Base-by-base conservation (phyloP, 2,329 filamentous ascomycete genomes). In the Kalmusia sp. region DNA sequence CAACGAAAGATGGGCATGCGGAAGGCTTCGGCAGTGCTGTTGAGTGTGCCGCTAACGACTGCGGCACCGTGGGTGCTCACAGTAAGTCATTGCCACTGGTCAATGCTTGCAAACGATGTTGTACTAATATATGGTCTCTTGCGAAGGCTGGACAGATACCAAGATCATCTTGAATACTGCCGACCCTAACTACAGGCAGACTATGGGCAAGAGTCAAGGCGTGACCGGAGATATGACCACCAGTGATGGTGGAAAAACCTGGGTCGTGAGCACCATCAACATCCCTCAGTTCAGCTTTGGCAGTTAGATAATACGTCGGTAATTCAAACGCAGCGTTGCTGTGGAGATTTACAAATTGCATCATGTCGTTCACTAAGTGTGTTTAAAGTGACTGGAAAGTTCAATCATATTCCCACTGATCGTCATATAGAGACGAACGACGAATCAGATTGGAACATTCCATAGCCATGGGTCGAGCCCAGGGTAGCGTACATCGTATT, bases 11-110 rank as follows among this genome's bases (percentile, higher is more conserved):
- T 52, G 77, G 72, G 21, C 60, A 76, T 6, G 77, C 77, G 3
- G 59, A 73, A 65, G 77, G 77, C 57, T 80, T 76, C 71, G 78
- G 77, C 2, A 76, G 72, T 33, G 71, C 77, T 0, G 73, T 80
- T 51, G 75, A 79, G 53, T 78, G 77, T 40, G 71, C 70, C 1
- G 69, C 63, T 31, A 56, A 65, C 4, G 67, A 77, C 51, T 78
- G 77, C 59, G 76, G 77, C 15, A 77, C 71, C 30, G 65, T 79
- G 25, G 64, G 67, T 22, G 72, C 73, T 22, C 77, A 79, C 54
- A 52, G 49, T n/a, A 34, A 34, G 31, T 34, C n/a, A 12, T 34
- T 34, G n/a, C n/a, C n/a, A n/a, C n/a, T n/a, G n/a, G n/a, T n/a
- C n/a, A n/a, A n/a, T n/a, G n/a, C n/a, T n/a, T n/a, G n/a, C n/a